phyloP scores from a whole-genome alignment of 1,139 yeast genomes.

The Pichia sp. region DNA sequence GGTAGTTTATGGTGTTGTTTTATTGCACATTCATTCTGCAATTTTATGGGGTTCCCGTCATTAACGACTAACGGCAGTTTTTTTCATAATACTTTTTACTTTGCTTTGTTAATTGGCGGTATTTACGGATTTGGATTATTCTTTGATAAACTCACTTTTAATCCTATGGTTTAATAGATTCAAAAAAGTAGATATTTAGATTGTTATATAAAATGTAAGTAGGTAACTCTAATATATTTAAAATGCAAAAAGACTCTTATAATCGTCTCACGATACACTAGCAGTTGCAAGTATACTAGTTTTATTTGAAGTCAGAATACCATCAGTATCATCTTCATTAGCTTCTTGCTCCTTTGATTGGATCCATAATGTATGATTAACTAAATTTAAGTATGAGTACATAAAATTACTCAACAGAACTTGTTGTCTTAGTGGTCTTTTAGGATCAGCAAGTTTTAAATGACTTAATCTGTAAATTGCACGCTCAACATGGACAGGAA shows the following conservation, averaged over 20 bases:
- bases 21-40: slow-evolving; percentile 67
- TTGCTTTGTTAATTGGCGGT: slow-evolving; percentile 41
- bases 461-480: slow-evolving; percentile 92
- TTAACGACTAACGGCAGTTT: slow-evolving; percentile 24
- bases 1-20: slow-evolving; percentile 60
- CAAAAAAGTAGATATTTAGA: not conserved
- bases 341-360: slow-evolving; percentile 41
- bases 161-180: not conserved
- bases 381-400: slow-evolving; percentile 93
- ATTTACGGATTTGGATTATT: slow-evolving; percentile 22
- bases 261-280: not conserved
- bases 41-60: slow-evolving; percentile 71
- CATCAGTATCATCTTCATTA: not conserved
- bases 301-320: not conserved
- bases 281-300: not conserved
- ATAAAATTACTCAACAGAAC: slow-evolving; percentile 89
- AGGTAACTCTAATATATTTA: not conserved
- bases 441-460: slow-evolving; percentile 87
- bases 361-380: slow-evolving; percentile 77
- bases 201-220: not conserved
- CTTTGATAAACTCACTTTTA: slow-evolving; percentile 28
- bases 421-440: slow-evolving; percentile 84
- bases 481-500: slow-evolving; percentile 91
- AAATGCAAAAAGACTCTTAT: not conserved
- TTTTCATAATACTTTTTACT: slow-evolving; percentile 32